These are phyloP conservation scores for Parachaetomium inaequale DNA, from an alignment of 495 filamentous ascomycete species.

Conservation along the genomic window DNA sequence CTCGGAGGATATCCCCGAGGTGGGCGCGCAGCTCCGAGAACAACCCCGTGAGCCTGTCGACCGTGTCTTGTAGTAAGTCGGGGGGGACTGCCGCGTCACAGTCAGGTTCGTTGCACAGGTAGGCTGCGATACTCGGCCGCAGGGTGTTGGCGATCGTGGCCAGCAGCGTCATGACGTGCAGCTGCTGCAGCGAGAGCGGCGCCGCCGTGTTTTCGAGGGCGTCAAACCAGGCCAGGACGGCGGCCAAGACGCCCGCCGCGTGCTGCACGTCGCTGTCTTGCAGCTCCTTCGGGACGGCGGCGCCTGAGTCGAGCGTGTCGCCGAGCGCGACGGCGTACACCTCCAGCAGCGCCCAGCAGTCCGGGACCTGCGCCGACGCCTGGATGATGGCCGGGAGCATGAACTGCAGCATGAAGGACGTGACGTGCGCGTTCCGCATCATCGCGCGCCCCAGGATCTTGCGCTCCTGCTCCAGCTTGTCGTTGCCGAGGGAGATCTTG, in stretches of 20 bases:
- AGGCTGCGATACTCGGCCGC: constrained; percentile 19
- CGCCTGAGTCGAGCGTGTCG: constrained; percentile 20
- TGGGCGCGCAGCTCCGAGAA: neutral
- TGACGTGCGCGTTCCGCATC: constrained; percentile 36
- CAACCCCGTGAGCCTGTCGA: constrained; percentile 3
- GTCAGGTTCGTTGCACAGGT: constrained; percentile 13
- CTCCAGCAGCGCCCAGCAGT: constrained; percentile 39
- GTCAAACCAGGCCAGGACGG: constrained; percentile 22
- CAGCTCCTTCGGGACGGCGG: constrained; percentile 30
- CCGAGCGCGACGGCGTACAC: constrained; percentile 37
- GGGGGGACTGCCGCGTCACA: neutral
- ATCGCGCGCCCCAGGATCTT: constrained; percentile 42
- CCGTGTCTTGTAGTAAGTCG: neutral
- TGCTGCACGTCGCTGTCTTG: constrained; percentile 25
- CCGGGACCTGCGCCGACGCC: constrained; percentile 19
- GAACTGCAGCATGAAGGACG: constrained; percentile 40
- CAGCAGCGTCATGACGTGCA: constrained; percentile 22
- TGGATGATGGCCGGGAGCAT: constrained; percentile 45
- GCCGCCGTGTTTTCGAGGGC: neutral
- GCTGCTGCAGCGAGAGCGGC: constrained; percentile 14
- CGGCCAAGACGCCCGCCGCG: constrained; percentile 21
- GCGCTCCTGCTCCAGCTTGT: constrained; percentile 37
- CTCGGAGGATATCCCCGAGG: neutral
- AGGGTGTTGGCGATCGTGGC: constrained; percentile 16
- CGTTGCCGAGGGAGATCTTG: constrained; percentile 45